Percentiles rank a stretch among this genome's conserved stretches.
These are phyloP conservation scores for Parastagonospora avenae DNA, from an alignment of 2,329 filamentous ascomycete genomes.

Conservation along the genomic window DNA sequence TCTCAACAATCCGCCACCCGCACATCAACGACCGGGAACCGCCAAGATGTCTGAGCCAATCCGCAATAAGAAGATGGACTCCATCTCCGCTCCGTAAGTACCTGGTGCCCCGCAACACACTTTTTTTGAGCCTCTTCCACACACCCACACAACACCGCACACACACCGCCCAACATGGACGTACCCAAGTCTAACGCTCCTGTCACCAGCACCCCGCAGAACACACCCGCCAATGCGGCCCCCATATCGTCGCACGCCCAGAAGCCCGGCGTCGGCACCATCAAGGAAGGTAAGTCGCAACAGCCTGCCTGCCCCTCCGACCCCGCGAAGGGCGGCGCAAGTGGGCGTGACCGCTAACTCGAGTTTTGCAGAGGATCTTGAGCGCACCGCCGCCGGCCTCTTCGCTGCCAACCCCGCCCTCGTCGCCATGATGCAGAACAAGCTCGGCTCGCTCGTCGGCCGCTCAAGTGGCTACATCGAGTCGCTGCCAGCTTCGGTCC, in stretches of 20 bases:
- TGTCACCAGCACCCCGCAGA: conserved; percentile 84
- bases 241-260: conserved; percentile 97
- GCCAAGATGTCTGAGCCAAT: conserved; percentile 69
- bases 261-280: conserved; percentile 90
- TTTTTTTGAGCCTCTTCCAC: conserved; percentile 19
- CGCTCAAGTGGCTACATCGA: conserved; percentile 98
- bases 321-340: conserved; percentile 31
- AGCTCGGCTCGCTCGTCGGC: conserved; percentile 89
- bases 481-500: conserved; percentile 85
- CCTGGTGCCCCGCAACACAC: conserved; percentile 28
- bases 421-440: conserved; percentile 96
- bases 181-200: conserved; percentile 41
- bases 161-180: conserved; percentile 27
- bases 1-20: conserved; percentile 40
- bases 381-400: conserved; percentile 86
- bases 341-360: conserved; percentile 45
- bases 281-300: conserved; percentile 82
- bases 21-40: conserved; percentile 30
- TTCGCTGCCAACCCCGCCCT: conserved; percentile 95
- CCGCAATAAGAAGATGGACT: conserved; percentile 68
- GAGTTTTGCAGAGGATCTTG: conserved; percentile 76
- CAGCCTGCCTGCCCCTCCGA: conserved; percentile 32
- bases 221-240: conserved; percentile 93
- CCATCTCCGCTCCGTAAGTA: conserved; percentile 68
- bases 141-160: conserved; percentile 8